These are phyloP conservation scores for Blastosporella zonata DNA, from an alignment of 1,284 basidiomycete genomes.

Conservation along the genomic window DNA sequence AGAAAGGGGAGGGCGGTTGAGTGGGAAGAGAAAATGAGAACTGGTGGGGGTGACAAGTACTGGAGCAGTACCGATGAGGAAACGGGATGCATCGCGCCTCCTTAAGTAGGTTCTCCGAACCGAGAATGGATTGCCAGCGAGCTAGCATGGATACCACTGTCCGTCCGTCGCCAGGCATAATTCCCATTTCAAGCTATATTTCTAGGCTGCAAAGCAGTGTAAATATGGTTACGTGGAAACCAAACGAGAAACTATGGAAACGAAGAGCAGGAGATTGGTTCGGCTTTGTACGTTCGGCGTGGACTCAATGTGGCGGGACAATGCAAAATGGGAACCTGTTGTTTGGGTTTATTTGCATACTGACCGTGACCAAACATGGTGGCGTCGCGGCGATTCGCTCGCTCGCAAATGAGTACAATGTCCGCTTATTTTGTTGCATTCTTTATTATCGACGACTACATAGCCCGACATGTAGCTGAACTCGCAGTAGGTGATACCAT, in stretches of 20 bases:
- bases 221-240: conserved; percentile 12
- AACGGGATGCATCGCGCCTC: background rate
- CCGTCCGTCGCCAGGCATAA: conserved; percentile 9
- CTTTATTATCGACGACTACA: too few species aligned
- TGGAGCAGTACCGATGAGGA: conserved; percentile 16
- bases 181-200: conserved; percentile 15
- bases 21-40: background rate
- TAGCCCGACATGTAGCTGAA: too few species aligned
- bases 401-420: too few species aligned
- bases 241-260: too few species aligned
- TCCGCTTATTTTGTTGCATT: too few species aligned
- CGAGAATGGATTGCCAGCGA: conserved; percentile 12
- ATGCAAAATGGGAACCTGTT: conserved; percentile 10
- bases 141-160: conserved; percentile 6
- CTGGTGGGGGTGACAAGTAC: conserved; percentile 10
- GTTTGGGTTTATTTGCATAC: conserved; percentile 9
- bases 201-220: conserved; percentile 1
- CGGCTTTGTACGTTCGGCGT: background rate
- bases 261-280: conserved; percentile 3
- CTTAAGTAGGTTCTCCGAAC: conserved; percentile 13
- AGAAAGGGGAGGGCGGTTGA: background rate
- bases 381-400: too few species aligned
- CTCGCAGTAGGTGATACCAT: conserved; percentile 48
- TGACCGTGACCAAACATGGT: too few species aligned
- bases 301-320: conserved; percentile 5